Evolutionary conservation across 352 stramenopile species (phyloP), one percentile per base, ranked within the genome.

Genomic region (Globisporangium ultimum): DNA sequence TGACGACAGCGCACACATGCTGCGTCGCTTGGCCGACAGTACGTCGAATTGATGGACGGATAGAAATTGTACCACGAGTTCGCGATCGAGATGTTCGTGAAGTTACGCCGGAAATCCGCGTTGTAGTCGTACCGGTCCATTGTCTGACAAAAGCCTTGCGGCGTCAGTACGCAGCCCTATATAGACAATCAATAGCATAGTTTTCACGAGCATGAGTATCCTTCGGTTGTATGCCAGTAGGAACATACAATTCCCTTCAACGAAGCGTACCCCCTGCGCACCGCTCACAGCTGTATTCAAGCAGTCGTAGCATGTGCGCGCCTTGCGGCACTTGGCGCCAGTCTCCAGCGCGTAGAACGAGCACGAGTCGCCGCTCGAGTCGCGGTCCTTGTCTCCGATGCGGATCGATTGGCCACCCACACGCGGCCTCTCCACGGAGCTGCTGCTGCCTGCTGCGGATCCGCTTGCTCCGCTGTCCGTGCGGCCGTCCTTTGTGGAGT

Each of bases 291-390:
- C 56, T 42, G 61, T 55, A 60, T 89, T 89, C 28, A 92, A 65
- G 66, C 82, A 92, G 67, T 89, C 80, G 57, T 81, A 87, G 55
- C 82, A 91, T 0, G 68, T 76, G 42, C 82, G 78, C 36, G 82
- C 78, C 56, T 86, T 60, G 11, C 76, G 80, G 49, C 82, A 92
- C 6, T 50, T 70, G 42, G 62, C 55, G n/a, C 58, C 63, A 9
- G 68, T 53, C 20, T 70, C 47, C n/a, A 70, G 52, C 10, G 61
- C 58, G 69, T 89, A 87, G 65, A 86, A 89, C 60, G 72, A 80
- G 64, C 82, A 92, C 34, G 72, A 78, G 52, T 86, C 75, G 55
- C 67, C 78, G 18, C 71, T 68, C 1, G 63, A 62, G 58, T 80
- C 74, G 58, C 79, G 67, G 45, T 64, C 67, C 45, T 74, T 68